These are phyloP conservation scores for Ceratocystis lukuohia DNA, from an alignment of 2,329 filamentous ascomycete genomes.

Conservation along the genomic window DNA sequence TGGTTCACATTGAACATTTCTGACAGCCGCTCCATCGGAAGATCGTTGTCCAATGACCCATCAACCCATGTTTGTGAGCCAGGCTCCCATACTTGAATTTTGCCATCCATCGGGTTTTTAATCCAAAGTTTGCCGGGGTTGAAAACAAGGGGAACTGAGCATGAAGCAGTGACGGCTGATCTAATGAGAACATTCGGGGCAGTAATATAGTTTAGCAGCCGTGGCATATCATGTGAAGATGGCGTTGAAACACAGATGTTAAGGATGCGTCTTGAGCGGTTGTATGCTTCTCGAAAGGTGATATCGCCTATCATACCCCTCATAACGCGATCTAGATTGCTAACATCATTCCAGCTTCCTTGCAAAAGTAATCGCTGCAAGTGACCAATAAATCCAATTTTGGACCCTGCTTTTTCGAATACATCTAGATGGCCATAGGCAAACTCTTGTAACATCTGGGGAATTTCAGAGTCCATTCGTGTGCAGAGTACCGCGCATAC, in stretches of 20 bases:
- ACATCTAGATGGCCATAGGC: conserved; percentile 69
- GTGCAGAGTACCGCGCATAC: conserved; percentile 70
- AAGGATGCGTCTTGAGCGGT: conserved; percentile 78
- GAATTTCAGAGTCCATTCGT: conserved; percentile 65
- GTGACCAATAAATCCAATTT: conserved; percentile 48
- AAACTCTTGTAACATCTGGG: conserved; percentile 53
- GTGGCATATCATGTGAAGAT: conserved; percentile 72
- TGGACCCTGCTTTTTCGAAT: conserved; percentile 46
- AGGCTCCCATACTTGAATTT: conserved; percentile 71
- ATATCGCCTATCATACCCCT: conserved; percentile 67
- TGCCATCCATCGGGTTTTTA: conserved; percentile 70
- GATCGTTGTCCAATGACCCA: conserved; percentile 84
- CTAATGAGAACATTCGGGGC: conserved; percentile 90
- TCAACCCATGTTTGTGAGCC: conserved; percentile 81
- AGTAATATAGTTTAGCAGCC: conserved; percentile 82
- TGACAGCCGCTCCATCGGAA: conserved; percentile 77
- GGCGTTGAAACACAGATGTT: conserved; percentile 90
- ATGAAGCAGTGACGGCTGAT: conserved; percentile 93
- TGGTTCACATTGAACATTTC: conserved; percentile 99
- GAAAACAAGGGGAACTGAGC: conserved; percentile 81
- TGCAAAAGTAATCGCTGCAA: conserved; percentile 63
- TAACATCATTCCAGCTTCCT: conserved; percentile 74
- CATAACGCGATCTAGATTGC: conserved; percentile 71
- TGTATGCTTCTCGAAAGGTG: conserved; percentile 92
- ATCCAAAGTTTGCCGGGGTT: conserved; percentile 64